Percentiles rank a stretch among this genome's conserved stretches.
Evolutionary conservation across 2,329 filamentous ascomycete species (phyloP).

Genomic region (Penicillium digitatum): DNA sequence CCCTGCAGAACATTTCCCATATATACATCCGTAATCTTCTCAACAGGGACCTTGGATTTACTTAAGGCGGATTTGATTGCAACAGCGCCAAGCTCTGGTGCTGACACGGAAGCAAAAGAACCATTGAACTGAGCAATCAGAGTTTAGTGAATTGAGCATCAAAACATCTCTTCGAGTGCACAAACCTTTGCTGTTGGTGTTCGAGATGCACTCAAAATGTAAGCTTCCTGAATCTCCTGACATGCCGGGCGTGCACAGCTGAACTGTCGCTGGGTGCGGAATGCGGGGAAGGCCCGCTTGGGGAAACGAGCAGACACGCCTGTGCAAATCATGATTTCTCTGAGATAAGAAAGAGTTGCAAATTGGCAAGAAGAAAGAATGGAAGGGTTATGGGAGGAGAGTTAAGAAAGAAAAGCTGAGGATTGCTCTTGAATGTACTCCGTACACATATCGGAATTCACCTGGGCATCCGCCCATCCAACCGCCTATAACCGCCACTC

Average conservation of each 20-base stretch:
- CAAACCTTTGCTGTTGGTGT: constrained; percentile 84
- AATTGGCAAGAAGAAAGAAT: background rate
- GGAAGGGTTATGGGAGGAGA: background rate
- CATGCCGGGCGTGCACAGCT: constrained; percentile 46
- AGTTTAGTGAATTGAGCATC: constrained; percentile 7
- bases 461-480: constrained; percentile 18
- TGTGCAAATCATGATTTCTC: constrained; percentile 21
- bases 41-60: constrained; percentile 76
- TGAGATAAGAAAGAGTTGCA: background rate
- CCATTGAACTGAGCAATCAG: constrained; percentile 75
- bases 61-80: constrained; percentile 88
- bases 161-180: background rate
- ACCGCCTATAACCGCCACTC: constrained; percentile 23
- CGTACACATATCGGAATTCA: constrained; percentile 15
- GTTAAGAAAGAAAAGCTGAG: constrained; percentile 1
- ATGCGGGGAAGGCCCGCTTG: constrained; percentile 38
- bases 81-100: constrained; percentile 80
- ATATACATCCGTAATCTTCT: constrained; percentile 86
- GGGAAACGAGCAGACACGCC: constrained; percentile 28
- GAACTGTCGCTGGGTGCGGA: constrained; percentile 50
- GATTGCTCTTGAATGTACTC: constrained; percentile 3
- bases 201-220: constrained; percentile 84
- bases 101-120: constrained; percentile 74
- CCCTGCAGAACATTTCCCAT: constrained; percentile 94
- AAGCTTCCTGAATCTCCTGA: constrained; percentile 80